Evolutionary conservation across 208 protist genomes (phyloP), one percentile per base, ranked within the genome.

Genomic region (Tritrichomonas musculus): DNA sequence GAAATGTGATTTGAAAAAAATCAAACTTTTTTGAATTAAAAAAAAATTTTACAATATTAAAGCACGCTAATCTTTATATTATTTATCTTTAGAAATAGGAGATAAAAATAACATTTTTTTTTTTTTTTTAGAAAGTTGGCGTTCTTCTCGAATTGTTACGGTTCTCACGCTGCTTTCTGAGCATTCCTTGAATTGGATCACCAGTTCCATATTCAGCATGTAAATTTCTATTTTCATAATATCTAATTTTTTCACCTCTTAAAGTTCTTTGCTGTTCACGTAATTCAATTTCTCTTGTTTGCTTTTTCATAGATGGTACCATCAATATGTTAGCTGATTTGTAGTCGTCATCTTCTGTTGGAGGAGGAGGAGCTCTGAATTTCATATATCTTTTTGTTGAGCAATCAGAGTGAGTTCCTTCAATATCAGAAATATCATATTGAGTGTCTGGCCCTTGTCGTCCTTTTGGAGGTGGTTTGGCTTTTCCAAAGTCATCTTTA

Each of bases 281-380:
- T 39, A 27, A 33, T 30, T 88, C 77, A 2, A 88, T 13, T 39
- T 88, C 77, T 88, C 57, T 88, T 49, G 33, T 36, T 53, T 44
- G 41, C 44, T 88, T 88, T 5, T 33, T 57, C 77, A 88, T 88
- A 57, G 77, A 57, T 57, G 77, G 77, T 57, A 88, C 27, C 44
- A 53, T 88, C 22, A 88, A 50, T 8, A 88, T 33, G 44, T 17
- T n/a, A 60, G 47, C 77, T 57, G 77, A 47, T 39, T 88, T 53
- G 47, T 33, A n/a, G 44, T 88, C 77, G 17, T 88, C 77, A 5
- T 88, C 47, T n/a, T 53, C 47, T 22, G 47, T 20, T 88, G 41
- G 41, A 14, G 77, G 77, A 57, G 47, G 77, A 3, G 41, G 77
- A 33, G 41, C 27, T 41, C 49, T 82, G 47, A 88, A 88, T 2